Evolutionary conservation across 768 basidiomycete genomes (phyloP).

Genomic region (Suillus subaureus): DNA sequence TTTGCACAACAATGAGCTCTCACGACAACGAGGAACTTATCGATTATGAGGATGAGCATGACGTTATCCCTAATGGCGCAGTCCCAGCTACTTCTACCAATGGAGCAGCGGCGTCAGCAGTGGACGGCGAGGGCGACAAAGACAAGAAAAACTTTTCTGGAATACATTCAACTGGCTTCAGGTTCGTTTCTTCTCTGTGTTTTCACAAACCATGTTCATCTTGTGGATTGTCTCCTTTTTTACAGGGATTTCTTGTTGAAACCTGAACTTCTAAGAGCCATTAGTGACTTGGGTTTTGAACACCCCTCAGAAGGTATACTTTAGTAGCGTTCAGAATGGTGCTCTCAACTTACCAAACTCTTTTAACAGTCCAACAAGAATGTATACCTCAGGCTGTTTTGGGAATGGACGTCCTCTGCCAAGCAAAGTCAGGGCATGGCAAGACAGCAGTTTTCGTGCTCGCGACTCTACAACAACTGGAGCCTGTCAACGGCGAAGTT

Average conservation of each 20-base stretch:
- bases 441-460: constrained; percentile 99
- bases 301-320: constrained; percentile 95
- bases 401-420: constrained; percentile 99
- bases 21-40: constrained; percentile 91
- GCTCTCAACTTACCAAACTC: constrained; percentile 7
- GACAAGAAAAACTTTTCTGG: constrained; percentile 99
- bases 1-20: constrained; percentile 60
- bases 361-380: constrained; percentile 92
- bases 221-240: constrained; percentile 6
- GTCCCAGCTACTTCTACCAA: constrained; percentile 48
- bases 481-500: constrained; percentile 97
- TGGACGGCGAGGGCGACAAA: constrained; percentile 63
- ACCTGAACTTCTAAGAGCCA: constrained; percentile 94
- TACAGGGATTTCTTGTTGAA: constrained; percentile 97
- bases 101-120: constrained; percentile 47
- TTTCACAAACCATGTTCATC: no score
- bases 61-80: constrained; percentile 65
- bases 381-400: constrained; percentile 99
- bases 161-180: constrained; percentile 98
- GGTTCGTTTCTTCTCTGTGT: constrained; percentile 51
- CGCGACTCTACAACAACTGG: constrained; percentile 96
- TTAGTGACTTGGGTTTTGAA: constrained; percentile 98
- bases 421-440: constrained; percentile 98
- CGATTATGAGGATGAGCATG: constrained; percentile 93
- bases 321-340: background rate